phyloP scores from a whole-genome alignment of 2,329 filamentous ascomycete genomes.

The Aspergillus sclerotialis region DNA sequence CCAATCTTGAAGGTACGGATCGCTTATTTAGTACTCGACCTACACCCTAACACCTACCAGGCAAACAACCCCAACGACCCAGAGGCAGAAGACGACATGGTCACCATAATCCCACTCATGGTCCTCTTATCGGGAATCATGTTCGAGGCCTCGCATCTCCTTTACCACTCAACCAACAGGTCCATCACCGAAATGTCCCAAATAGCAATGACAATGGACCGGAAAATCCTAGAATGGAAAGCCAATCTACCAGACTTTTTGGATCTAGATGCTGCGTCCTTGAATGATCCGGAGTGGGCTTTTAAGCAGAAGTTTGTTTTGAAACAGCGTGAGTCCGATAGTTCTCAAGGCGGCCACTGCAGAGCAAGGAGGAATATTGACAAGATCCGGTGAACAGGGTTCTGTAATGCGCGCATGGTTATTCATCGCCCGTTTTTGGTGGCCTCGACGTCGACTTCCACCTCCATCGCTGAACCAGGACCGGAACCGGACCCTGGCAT shows the following conservation, averaged over 20 bases:
- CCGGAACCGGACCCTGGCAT: slow-evolving; percentile 4
- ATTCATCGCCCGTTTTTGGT: slow-evolving; percentile 22
- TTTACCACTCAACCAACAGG: slow-evolving; percentile 16
- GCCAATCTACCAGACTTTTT: slow-evolving; percentile 11
- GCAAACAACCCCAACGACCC: slow-evolving; percentile 6
- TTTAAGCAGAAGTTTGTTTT: slow-evolving; percentile 26
- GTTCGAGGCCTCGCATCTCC: slow-evolving; percentile 19
- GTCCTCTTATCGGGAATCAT: slow-evolving; percentile 19
- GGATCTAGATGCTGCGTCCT: slow-evolving; percentile 13
- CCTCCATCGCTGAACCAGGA: slow-evolving; percentile 8
- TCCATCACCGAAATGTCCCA: slow-evolving; percentile 14
- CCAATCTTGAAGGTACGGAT: slow-evolving; percentile 10
- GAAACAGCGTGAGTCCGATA: slow-evolving; percentile 12
- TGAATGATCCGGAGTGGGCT: slow-evolving; percentile 23
- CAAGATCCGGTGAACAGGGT: too few relatives aligned
- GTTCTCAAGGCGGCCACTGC: too few relatives aligned
- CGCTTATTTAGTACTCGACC: not conserved
- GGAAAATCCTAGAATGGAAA: slow-evolving; percentile 15
- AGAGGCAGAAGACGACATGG: slow-evolving; percentile 15
- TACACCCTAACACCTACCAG: not conserved
- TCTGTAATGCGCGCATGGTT: slow-evolving; percentile 23
- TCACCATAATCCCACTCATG: slow-evolving; percentile 20
- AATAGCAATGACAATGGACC: slow-evolving; percentile 15
- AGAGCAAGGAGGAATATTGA: too few relatives aligned
- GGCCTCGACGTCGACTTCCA: not conserved